Conservation (phyloP, 73 alveolate genomes). For the Loxodes magnus region DNA sequence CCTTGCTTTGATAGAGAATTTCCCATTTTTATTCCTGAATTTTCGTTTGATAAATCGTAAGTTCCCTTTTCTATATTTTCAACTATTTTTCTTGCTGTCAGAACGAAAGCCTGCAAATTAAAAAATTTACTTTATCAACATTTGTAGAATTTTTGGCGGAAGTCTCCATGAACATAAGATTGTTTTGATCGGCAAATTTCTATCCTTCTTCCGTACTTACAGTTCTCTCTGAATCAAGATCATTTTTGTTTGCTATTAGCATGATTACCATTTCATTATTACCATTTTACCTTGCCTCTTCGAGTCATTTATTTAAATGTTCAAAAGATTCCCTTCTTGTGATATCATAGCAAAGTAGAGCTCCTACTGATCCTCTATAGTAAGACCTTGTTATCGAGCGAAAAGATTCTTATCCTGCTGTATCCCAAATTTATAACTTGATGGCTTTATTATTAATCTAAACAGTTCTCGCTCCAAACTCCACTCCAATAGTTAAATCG, state of each 20-base stretch:
- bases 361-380: constrained; percentile 86
- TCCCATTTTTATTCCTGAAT: constrained; percentile 19
- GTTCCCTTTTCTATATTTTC: constrained; percentile 8
- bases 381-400: constrained; percentile 73
- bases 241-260: constrained; percentile 35
- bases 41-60: constrained; percentile 20
- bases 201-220: constrained; percentile 57
- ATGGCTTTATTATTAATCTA: constrained; percentile 49
- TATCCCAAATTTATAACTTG: constrained; percentile 91
- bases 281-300: constrained; percentile 32
- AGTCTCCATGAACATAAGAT: constrained; percentile 57
- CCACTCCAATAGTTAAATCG: constrained; percentile 88
- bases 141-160: constrained; percentile 57
- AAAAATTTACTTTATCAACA: constrained; percentile 41
- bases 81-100: background rate
- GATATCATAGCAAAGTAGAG: constrained; percentile 75
- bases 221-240: constrained; percentile 37
- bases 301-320: constrained; percentile 28
- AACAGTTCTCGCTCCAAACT: constrained; percentile 77
- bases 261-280: constrained; percentile 17
- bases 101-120: constrained; percentile 5
- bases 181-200: constrained; percentile 49
- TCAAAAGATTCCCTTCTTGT: constrained; percentile 48
- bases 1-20: constrained; percentile 3
- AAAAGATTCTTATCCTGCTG: constrained; percentile 92